Conservation (phyloP, 768 basidiomycete species). For the Gyrodon lividus region DNA sequence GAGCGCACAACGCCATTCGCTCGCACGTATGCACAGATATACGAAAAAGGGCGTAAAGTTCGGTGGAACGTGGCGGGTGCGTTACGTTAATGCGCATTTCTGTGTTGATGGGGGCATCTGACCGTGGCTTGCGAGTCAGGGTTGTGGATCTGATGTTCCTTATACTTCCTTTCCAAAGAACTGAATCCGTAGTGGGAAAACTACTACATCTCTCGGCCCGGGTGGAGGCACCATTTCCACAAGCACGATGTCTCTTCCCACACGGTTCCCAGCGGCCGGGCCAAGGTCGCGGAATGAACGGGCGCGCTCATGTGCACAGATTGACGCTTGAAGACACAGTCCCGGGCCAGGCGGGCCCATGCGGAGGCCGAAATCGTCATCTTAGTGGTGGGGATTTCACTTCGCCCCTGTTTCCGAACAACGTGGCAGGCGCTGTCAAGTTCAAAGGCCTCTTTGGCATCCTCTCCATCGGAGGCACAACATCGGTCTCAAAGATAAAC, state of each 20-base stretch:
- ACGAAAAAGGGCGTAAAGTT: constrained; percentile 45
- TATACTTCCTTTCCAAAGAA: constrained; percentile 56
- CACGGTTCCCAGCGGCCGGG: constrained; percentile 43
- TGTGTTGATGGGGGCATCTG: not conserved
- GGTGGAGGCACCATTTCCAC: constrained; percentile 45
- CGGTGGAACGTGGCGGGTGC: constrained; percentile 60
- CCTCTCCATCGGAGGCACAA: too few relatives aligned
- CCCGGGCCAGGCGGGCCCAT: too few relatives aligned
- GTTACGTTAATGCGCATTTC: constrained; percentile 34
- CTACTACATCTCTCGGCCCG: too few relatives aligned
- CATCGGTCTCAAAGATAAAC: too few relatives aligned
- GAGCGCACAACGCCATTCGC: not conserved
- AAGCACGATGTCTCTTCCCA: constrained; percentile 41
- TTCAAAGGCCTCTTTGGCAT: too few relatives aligned
- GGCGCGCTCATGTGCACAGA: constrained; percentile 43
- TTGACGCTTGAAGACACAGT: constrained; percentile 40
- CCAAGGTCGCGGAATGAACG: constrained; percentile 44
- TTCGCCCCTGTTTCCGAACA: too few relatives aligned
- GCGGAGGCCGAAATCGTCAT: too few relatives aligned
- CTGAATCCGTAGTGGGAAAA: constrained; percentile 52
- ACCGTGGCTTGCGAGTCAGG: constrained; percentile 17
- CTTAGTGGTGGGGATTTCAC: too few relatives aligned
- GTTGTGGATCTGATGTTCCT: constrained; percentile 57
- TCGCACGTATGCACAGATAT: constrained; percentile 38
- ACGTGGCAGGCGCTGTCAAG: too few relatives aligned